phyloP scores from a whole-genome alignment of 352 stramenopile species.

The Blastocystis sp. region DNA sequence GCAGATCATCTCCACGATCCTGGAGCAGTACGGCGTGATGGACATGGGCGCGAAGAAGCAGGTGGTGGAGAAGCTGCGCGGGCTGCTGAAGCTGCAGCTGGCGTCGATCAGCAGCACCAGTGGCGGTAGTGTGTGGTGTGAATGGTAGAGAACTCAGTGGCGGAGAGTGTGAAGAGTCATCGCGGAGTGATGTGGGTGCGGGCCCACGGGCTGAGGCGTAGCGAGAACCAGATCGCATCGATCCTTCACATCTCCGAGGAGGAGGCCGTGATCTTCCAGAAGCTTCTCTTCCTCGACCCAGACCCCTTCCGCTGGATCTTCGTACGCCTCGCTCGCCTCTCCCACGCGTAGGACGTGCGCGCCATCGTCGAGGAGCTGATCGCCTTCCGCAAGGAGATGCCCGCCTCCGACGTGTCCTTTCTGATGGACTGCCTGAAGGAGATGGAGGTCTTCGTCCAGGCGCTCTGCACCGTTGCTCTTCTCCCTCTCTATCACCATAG shows the following conservation, averaged over 20 bases:
- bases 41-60: conserved; percentile 23
- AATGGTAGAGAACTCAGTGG: not conserved
- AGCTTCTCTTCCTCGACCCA: not conserved
- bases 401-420: not conserved
- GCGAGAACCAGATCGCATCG: conserved; percentile 2
- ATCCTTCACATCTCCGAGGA: not conserved
- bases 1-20: conserved; percentile 26
- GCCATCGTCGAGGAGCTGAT: not conserved
- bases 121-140: not conserved
- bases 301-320: not conserved
- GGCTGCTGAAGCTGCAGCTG: not conserved
- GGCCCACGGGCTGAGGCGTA: not conserved
- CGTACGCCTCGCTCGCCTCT: not conserved
- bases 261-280: not conserved
- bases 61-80: conserved; percentile 27
- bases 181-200: not conserved
- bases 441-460: not conserved
- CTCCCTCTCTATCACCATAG: not conserved
- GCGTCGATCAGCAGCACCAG: not conserved
- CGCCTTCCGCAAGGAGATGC: not conserved
- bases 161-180: not conserved
- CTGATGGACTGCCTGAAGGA: conserved; percentile 10
- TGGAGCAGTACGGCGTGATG: conserved; percentile 26
- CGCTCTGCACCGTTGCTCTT: not conserved
- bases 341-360: not conserved